A percentile compares a stretch with the other conserved stretches of the same genome.
Conservation (phyloP, 257 asterid genomes). For the Gentiana dahurica region DNA sequence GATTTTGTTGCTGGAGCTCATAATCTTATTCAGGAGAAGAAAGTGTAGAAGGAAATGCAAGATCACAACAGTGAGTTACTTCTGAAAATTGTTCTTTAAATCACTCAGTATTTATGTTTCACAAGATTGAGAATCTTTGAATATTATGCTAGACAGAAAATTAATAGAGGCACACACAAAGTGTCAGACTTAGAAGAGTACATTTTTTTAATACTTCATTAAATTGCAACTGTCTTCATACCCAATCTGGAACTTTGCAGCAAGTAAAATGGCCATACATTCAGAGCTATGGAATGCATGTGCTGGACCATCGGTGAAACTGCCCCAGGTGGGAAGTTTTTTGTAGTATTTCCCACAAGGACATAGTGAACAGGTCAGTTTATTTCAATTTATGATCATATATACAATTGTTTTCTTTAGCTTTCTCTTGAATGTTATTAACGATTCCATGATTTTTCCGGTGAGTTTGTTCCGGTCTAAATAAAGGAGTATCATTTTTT, state of each 20-base stretch:
- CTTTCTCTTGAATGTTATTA: neutral
- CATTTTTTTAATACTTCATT: neutral
- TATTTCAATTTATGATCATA: neutral
- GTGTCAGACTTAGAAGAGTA: no score
- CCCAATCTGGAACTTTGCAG: constrained; percentile 23
- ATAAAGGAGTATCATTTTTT: constrained; percentile 15
- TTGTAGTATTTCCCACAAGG: constrained; percentile 86
- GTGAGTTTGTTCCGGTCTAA: constrained; percentile 47
- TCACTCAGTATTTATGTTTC: neutral
- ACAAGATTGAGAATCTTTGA: neutral
- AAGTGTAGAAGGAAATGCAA: constrained; percentile 74
- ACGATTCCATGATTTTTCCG: neutral
- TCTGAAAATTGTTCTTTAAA: constrained; percentile 3
- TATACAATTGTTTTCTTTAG: neutral
- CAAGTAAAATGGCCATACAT: constrained; percentile 41
- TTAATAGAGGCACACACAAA: neutral
- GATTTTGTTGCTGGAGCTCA: constrained; percentile 45
- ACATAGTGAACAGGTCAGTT: constrained; percentile 74
- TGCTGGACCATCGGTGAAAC: constrained; percentile 74
- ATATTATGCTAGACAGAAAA: neutral
- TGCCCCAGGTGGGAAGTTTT: constrained; percentile 88
- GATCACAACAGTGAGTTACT: constrained; percentile 50
- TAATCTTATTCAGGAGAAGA: constrained; percentile 65
- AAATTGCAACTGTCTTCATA: neutral
- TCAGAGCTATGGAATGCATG: constrained; percentile 93